These are phyloP conservation scores for Podaxis mareebaensis DNA, from an alignment of 768 basidiomycete genomes.

Conservation along the genomic window DNA sequence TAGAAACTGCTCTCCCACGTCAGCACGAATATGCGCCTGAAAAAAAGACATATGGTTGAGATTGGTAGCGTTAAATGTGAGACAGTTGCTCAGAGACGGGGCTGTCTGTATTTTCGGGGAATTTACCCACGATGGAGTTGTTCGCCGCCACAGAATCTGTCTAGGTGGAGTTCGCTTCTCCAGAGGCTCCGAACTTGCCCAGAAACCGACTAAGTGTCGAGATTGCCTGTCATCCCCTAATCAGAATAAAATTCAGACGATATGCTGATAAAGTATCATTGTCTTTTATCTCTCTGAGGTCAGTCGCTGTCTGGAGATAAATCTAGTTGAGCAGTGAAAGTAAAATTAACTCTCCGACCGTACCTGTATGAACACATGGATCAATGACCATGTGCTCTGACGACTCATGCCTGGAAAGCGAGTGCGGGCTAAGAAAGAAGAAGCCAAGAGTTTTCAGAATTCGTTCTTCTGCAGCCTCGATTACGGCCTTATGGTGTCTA, in stretches of 20 bases:
- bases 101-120: neutral
- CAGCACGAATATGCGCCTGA: neutral
- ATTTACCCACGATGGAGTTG: neutral
- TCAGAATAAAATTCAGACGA: neutral
- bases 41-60: neutral
- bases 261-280: no score
- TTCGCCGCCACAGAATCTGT: neutral
- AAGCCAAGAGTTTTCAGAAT: neutral
- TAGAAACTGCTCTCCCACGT: neutral
- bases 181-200: neutral
- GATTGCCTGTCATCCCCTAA: neutral
- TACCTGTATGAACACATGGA: slow-evolving; percentile 4
- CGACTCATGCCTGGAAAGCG: neutral
- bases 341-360: neutral
- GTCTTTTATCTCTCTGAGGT: no score
- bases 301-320: no score
- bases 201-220: neutral
- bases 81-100: neutral
- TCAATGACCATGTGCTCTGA: slow-evolving; percentile 6
- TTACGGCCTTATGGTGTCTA: neutral
- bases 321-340: neutral
- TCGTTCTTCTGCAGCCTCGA: neutral
- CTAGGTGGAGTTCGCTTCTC: neutral
- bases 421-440: neutral
- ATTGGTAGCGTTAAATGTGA: neutral